Percentiles rank a stretch among this genome's conserved stretches.
phyloP scores from a whole-genome alignment of 164 flowering plant species.

The Magnolia sinica region DNA sequence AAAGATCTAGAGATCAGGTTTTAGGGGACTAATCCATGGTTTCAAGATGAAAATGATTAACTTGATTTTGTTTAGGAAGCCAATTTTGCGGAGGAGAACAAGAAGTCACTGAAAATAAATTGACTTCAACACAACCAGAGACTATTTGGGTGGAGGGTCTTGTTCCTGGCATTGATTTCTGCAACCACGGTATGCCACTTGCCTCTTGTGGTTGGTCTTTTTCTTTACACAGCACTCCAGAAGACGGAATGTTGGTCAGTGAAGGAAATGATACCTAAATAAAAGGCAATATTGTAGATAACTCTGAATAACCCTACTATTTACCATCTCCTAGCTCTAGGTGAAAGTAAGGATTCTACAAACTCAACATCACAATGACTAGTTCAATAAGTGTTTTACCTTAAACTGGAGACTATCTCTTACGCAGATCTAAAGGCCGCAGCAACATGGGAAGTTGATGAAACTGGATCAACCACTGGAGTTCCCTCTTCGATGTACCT shows the following conservation, averaged over 20 bases:
- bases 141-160: conserved; percentile 95
- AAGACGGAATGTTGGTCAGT: background rate
- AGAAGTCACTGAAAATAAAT: conserved; percentile 20
- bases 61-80: conserved; percentile 14
- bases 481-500: conserved; percentile 87
- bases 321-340: background rate
- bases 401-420: background rate
- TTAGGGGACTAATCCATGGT: background rate
- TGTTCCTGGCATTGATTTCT: conserved; percentile 96
- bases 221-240: background rate
- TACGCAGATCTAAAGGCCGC: conserved; percentile 58
- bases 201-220: background rate
- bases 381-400: background rate
- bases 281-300: background rate
- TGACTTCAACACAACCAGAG: conserved; percentile 37
- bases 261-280: background rate
- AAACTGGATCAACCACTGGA: conserved; percentile 63
- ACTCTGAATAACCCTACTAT: background rate
- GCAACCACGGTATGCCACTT: conserved; percentile 79
- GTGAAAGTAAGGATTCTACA: background rate
- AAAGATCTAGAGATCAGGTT: background rate
- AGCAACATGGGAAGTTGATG: conserved; percentile 98
- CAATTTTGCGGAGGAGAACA: conserved; percentile 15
- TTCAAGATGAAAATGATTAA: background rate
- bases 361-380: background rate